phyloP scores from a whole-genome alignment of 139 green algal species.

The Micractinium conductrix region DNA sequence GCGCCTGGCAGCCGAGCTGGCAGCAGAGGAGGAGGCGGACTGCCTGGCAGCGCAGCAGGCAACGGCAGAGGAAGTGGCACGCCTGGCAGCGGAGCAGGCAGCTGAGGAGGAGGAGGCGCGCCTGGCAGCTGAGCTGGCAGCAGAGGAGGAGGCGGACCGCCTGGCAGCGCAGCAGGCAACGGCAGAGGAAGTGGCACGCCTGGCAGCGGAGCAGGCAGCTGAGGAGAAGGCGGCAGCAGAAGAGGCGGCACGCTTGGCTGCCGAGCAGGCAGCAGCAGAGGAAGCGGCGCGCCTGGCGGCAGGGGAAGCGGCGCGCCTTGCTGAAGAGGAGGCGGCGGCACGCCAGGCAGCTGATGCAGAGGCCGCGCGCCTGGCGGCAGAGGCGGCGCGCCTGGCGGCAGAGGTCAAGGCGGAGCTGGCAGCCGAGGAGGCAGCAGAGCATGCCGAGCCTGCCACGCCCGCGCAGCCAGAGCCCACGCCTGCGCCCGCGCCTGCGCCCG shows the following conservation, averaged over 20 bases:
- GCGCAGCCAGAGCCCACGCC: not conserved
- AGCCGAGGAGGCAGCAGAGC: not conserved
- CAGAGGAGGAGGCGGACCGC: not conserved
- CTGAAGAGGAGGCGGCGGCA: not conserved
- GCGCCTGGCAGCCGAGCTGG: not conserved
- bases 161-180: not conserved
- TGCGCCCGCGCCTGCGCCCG: not conserved
- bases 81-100: not conserved
- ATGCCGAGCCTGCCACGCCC: not conserved
- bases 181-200: not conserved
- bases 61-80: not conserved
- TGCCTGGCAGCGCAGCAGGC: not conserved
- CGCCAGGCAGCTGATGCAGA: not conserved
- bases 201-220: not conserved
- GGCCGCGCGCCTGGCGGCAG: not conserved
- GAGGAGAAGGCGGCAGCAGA: conserved; percentile 1
- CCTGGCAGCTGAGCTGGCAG: not conserved
- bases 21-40: not conserved
- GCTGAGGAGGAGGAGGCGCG: not conserved
- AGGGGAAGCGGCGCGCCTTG: not conserved
- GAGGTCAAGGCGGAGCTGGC: not conserved
- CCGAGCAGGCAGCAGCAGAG: not conserved
- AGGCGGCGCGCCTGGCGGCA: not conserved
- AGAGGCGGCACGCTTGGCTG: not conserved
- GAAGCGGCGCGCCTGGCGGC: not conserved